A percentile compares a stretch with the other conserved stretches of the same genome.
These are phyloP conservation scores for Pyrenophora graminea DNA, from an alignment of 2,329 filamentous ascomycete species.

Conservation along the genomic window DNA sequence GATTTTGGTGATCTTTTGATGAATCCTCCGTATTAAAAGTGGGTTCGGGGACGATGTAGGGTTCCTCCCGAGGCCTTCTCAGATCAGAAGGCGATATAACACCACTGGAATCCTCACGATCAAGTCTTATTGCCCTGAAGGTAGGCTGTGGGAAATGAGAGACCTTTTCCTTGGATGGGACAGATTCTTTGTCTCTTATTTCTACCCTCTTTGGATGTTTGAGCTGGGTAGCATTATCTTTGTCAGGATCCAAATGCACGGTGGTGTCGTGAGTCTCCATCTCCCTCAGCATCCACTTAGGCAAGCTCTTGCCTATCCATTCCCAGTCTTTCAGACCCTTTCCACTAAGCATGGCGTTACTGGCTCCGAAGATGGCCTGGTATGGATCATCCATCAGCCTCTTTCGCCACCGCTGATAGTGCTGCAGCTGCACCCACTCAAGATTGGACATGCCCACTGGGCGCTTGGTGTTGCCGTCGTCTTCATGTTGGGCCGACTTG, in stretches of 20 bases:
- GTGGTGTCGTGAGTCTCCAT: constrained; percentile 18
- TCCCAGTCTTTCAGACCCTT: constrained; percentile 38
- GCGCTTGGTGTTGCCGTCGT: constrained; percentile 20
- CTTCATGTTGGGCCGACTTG: constrained; percentile 26
- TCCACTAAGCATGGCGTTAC: constrained; percentile 40
- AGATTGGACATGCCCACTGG: constrained; percentile 33
- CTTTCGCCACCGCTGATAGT: constrained; percentile 36
- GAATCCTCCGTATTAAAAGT: not conserved
- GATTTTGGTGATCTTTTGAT: not conserved
- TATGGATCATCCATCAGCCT: constrained; percentile 49
- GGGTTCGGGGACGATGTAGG: constrained; percentile 4
- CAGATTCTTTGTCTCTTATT: constrained; percentile 1
- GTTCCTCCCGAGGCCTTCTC: constrained; percentile 30
- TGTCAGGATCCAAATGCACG: not conserved
- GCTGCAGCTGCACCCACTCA: constrained; percentile 38
- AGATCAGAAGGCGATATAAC: constrained; percentile 41
- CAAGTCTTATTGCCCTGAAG: constrained; percentile 20
- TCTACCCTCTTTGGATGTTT: constrained; percentile 25
- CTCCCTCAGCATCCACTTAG: constrained; percentile 40
- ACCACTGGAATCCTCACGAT: constrained; percentile 23
- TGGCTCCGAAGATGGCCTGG: constrained; percentile 49
- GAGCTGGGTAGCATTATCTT: not conserved
- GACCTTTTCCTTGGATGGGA: not conserved
- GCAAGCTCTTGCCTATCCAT: constrained; percentile 36
- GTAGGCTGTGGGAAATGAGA: constrained; percentile 21